These are phyloP conservation scores for Capronia americana DNA, from an alignment of 2,329 filamentous ascomycete species.

Conservation along the genomic window DNA sequence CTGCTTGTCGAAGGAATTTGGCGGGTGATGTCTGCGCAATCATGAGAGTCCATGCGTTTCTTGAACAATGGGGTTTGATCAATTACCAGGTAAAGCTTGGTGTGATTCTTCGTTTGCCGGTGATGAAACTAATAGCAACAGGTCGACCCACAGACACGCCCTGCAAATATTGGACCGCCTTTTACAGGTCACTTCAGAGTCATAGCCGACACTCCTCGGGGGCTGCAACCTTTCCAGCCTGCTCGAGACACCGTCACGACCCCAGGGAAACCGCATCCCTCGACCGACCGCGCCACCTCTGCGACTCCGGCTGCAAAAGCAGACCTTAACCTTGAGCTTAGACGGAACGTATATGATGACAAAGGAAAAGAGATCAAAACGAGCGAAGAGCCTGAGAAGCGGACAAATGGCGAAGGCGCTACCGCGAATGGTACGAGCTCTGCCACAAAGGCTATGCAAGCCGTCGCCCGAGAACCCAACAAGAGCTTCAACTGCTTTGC, in stretches of 20 bases:
- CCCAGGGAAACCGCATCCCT: conserved; percentile 64
- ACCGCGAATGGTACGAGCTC: conserved; percentile 68
- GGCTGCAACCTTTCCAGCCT: conserved; percentile 93
- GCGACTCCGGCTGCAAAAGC: conserved; percentile 72
- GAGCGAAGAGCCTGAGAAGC: conserved; percentile 71
- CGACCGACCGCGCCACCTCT: conserved; percentile 75
- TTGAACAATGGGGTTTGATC: conserved; percentile 98
- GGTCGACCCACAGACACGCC: conserved; percentile 95
- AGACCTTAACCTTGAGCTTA: conserved; percentile 89
- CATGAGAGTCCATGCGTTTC: conserved; percentile 96
- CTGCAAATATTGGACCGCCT: conserved; percentile 92
- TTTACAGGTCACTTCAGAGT: conserved; percentile 98
- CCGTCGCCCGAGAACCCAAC: conserved; percentile 66
- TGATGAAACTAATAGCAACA: conserved; percentile 51
- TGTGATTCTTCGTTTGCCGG: not conserved
- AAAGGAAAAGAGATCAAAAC: conserved; percentile 80
- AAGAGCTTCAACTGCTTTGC: conserved; percentile 81
- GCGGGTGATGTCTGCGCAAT: conserved; percentile 98
- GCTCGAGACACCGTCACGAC: conserved; percentile 74
- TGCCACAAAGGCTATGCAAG: conserved; percentile 68
- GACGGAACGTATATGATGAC: conserved; percentile 93
- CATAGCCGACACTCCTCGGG: conserved; percentile 92
- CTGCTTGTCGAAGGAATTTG: conserved; percentile 90
- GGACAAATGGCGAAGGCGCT: conserved; percentile 72
- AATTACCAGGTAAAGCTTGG: conserved; percentile 83